Evolutionary conservation across 1,139 yeast genomes (phyloP).

Genomic region (Nadsonia commutata): DNA sequence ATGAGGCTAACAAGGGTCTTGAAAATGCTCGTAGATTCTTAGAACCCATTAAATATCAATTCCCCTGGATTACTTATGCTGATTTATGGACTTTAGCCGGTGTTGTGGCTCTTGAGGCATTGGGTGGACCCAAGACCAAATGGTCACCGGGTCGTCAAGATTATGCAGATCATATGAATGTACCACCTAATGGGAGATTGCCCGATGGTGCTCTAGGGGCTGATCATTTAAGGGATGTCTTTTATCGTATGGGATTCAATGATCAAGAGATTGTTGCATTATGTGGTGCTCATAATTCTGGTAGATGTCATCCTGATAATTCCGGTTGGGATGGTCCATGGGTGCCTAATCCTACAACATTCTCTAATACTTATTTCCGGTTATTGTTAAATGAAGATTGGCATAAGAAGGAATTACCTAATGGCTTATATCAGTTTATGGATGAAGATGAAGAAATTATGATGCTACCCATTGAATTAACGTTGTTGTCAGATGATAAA

Average conservation of each 20-base stretch:
- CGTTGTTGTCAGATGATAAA: conserved; percentile 33
- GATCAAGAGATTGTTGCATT: conserved; percentile 51
- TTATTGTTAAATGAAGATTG: conserved; percentile 61
- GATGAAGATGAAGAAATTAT: conserved; percentile 45
- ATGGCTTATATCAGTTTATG: conserved; percentile 60
- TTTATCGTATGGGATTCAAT: conserved; percentile 46
- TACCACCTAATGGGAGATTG: conserved; percentile 48
- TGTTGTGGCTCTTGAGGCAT: conserved; percentile 40
- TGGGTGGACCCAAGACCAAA: conserved; percentile 44
- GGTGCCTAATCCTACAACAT: conserved; percentile 79
- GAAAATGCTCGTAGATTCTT: conserved; percentile 40
- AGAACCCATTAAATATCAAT: conserved; percentile 41
- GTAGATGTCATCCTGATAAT: conserved; percentile 43
- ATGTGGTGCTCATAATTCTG: conserved; percentile 51
- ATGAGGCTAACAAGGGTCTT: conserved; percentile 49
- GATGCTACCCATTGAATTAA: conserved; percentile 54
- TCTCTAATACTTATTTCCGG: conserved; percentile 40
- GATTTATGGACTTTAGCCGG: conserved; percentile 59
- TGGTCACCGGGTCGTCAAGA: conserved; percentile 56
- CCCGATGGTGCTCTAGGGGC: conserved; percentile 43
- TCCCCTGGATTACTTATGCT: conserved; percentile 47
- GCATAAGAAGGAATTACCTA: conserved; percentile 42
- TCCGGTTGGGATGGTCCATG: conserved; percentile 86
- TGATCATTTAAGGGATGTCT: conserved; percentile 39
- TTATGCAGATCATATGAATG: conserved; percentile 34